phyloP scores from a whole-genome alignment of 192 early-diverging fungal genomes.

The Coemansia sp. region DNA sequence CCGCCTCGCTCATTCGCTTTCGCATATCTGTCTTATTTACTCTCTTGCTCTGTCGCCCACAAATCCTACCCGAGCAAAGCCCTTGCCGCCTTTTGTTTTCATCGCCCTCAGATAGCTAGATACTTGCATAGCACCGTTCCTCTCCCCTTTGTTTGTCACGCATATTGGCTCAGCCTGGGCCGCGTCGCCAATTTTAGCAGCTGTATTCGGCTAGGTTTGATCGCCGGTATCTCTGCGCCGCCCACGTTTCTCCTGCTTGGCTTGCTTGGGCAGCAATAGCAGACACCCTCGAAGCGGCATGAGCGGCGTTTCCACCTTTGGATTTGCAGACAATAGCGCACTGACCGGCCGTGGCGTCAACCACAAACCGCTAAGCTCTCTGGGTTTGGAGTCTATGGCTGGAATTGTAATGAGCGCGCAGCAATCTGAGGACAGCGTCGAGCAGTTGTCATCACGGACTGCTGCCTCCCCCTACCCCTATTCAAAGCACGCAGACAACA shows the following conservation, averaged over 20 bases:
- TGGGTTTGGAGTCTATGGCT: conserved; percentile 32
- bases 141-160: background rate
- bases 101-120: background rate
- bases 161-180: background rate
- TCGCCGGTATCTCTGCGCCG: background rate
- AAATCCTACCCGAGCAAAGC: background rate
- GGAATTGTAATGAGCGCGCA: conserved; percentile 42
- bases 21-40: background rate
- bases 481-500: conserved; percentile 11
- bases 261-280: conserved; percentile 2
- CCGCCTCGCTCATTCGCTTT: background rate
- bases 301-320: conserved; percentile 13
- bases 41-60: background rate
- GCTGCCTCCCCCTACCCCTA: conserved; percentile 35
- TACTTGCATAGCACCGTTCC: background rate
- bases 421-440: conserved; percentile 31
- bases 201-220: background rate
- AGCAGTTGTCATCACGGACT: conserved; percentile 29
- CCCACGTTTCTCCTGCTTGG: background rate
- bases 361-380: conserved; percentile 10
- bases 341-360: conserved; percentile 5
- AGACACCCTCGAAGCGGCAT: background rate
- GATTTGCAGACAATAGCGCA: conserved; percentile 10
- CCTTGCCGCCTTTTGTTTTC: background rate
- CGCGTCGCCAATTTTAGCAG: background rate